A percentile compares a stretch with the other conserved stretches of the same genome.
Conservation (phyloP, 2,329 filamentous ascomycete genomes). For the Aureobasidium sp. region DNA sequence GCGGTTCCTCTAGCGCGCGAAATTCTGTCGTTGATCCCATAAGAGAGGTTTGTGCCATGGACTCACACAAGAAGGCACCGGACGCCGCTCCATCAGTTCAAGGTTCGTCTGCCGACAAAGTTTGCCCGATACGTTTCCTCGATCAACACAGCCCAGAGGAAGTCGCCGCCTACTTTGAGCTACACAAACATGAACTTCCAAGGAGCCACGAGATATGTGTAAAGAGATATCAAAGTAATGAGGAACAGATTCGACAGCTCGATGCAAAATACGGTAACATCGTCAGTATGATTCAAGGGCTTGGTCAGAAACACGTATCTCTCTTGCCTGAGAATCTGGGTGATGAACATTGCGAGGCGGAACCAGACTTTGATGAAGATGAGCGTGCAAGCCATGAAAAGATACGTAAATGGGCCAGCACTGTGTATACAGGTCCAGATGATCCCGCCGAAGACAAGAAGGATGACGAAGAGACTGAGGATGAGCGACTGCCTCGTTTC, state of each 20-base stretch:
- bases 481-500: conserved; percentile 65
- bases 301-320: conserved; percentile 80
- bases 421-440: conserved; percentile 43
- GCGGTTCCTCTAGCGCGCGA: conserved; percentile 5
- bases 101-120: conserved; percentile 36
- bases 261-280: conserved; percentile 92
- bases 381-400: conserved; percentile 55
- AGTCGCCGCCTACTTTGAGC: conserved; percentile 87
- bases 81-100: conserved; percentile 17
- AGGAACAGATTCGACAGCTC: conserved; percentile 75
- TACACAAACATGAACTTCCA: conserved; percentile 89
- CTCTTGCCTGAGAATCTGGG: conserved; percentile 60
- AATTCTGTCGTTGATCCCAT: conserved; percentile 27
- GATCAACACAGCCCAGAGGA: conserved; percentile 91
- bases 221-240: conserved; percentile 78
- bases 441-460: conserved; percentile 40
- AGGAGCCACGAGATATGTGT: conserved; percentile 91
- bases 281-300: conserved; percentile 87
- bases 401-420: conserved; percentile 80
- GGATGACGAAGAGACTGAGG: conserved; percentile 52
- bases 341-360: conserved; percentile 36
- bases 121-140: conserved; percentile 88
- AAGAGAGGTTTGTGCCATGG: conserved; percentile 28
- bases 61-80: conserved; percentile 10
- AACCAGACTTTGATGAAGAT: conserved; percentile 28